Evolutionary conservation across 2,329 filamentous ascomycete species (phyloP), one percentile per base, ranked within the genome.

Genomic region (Ustilaginoidea virens): DNA sequence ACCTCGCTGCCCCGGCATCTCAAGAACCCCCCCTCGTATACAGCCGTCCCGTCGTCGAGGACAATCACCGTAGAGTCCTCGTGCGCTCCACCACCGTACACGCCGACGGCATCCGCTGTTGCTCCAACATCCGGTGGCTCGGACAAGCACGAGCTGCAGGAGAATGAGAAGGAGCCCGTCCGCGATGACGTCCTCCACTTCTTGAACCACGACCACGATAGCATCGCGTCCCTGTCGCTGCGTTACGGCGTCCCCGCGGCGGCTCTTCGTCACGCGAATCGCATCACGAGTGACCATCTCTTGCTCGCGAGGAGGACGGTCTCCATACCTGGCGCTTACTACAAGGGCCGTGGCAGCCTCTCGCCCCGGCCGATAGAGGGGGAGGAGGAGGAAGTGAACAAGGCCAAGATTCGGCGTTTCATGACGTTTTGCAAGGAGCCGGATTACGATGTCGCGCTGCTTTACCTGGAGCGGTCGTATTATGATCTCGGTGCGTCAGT

Each of bases 361-460:
- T 80, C 74, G 25, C 78, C 80, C 1, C 58, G 66, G 17, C 80
- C 80, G 0, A 42, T 80, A n/a, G 77, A 80, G 30, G 72, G 75
- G 27, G 79, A 82, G 45, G 76, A 79, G 25, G 80, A 83, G 43
- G 75, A 80, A 52, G 58, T 66, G 28, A 65, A 73, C 36, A 86
- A 81, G 53, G 63, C 58, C 12, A 75, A 74, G 45, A 63, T 87
- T 19, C 63, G 81, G 23, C 68, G 77, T 36, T 87, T 77, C 61
- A 86, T 86, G 80, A 72, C 82, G 2, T 63, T 65, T 1, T 81
- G 75, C 53, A 87, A 87, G 47, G 76, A 81, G 17, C 58, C 69
- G 15, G 77, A 86, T 59, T 86, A 74, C 54, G 76, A 83, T 45
- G 60, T 83, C 28, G 81, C 81, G 2, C 48, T 80, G 17, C 48